Evolutionary conservation across 805 yeast genomes (phyloP), one percentile per base, ranked within the genome.

Genomic region (Suhomyces prunicola): DNA sequence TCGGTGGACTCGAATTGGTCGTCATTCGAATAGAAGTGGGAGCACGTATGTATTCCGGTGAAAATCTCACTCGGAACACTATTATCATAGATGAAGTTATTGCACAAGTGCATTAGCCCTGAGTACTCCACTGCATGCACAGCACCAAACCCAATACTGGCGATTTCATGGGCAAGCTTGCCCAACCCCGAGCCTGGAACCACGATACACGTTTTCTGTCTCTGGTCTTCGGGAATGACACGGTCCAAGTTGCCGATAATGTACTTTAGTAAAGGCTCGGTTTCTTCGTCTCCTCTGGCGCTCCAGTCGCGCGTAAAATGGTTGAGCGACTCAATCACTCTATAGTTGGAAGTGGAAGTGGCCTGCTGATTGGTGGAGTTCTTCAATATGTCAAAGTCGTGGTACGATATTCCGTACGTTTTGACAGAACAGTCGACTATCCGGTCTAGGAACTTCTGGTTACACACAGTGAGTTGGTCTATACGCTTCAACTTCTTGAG

Each of bases 111-210:
- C 97, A 91, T 90, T 53, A 87, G 66, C 41, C 87, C 80, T 3
- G 93, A 87, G 62, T 78, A 82, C 64, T 92, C 98, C 31, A 90
- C 79, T 0, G 96, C 85, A 54, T 85, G 86, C 0, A 90, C 91
- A 4, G 74, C 61, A 0, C 67, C 67, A 55, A 73, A 79, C 2
- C 57, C 61, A 52, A 61, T 17, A 4, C 13, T 9, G 1, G 84
- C 73, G 24, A 90, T 54, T 54, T 85, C 89, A 63, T 84, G 85
- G 1, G 96, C 85, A 0, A 90, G 71, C 57, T 90, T 73, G 0
- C 97, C 97, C 24, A 88, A 73, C 0, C 98, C 98, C 1, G 94
- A 82, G 0, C 98, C 98, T 0, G 98, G 97, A 1, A 89, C 81
- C 4, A 92, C 69, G 0, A 90, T 77, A 10, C 81, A 68, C 0